phyloP scores from a whole-genome alignment of 176 grass and related monocot genomes.

The Avena atlantica region DNA sequence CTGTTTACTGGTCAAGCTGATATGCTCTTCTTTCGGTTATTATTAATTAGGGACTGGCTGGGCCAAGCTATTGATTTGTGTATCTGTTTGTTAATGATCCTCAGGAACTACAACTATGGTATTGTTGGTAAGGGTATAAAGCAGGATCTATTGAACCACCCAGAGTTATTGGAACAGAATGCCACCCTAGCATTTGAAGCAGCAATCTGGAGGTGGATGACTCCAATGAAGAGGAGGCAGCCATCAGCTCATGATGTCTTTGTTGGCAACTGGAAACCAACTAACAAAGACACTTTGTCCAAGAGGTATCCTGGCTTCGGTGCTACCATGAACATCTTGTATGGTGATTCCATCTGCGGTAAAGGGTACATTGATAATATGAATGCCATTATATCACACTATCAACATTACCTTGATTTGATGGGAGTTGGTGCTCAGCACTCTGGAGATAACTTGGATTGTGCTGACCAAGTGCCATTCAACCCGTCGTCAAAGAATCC shows the following conservation, averaged over 20 bases:
- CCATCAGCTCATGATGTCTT: slow-evolving; percentile 87
- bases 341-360: slow-evolving; percentile 74
- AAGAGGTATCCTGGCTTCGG: slow-evolving; percentile 88
- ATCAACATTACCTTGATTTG: slow-evolving; percentile 79
- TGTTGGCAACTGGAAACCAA: slow-evolving; percentile 94
- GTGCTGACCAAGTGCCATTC: slow-evolving; percentile 70
- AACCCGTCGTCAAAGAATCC: slow-evolving; percentile 60
- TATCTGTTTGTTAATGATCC: slow-evolving; percentile 40
- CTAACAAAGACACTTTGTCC: slow-evolving; percentile 75
- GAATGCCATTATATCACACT: slow-evolving; percentile 80
- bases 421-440: slow-evolving; percentile 69
- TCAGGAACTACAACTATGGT: slow-evolving; percentile 88
- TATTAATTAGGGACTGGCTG: slow-evolving; percentile 24
- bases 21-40: not conserved
- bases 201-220: slow-evolving; percentile 97
- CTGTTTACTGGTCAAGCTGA: slow-evolving; percentile 70
- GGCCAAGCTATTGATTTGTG: slow-evolving; percentile 5
- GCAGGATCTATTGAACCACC: slow-evolving; percentile 83
- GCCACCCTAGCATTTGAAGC: slow-evolving; percentile 90
- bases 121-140: slow-evolving; percentile 72
- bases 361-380: slow-evolving; percentile 61
- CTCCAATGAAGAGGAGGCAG: slow-evolving; percentile 83
- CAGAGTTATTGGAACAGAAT: slow-evolving; percentile 91
- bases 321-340: slow-evolving; percentile 85
- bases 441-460: slow-evolving; percentile 81